phyloP scores from a whole-genome alignment of 164 flowering plant genomes.

The Sextonia rubra region DNA sequence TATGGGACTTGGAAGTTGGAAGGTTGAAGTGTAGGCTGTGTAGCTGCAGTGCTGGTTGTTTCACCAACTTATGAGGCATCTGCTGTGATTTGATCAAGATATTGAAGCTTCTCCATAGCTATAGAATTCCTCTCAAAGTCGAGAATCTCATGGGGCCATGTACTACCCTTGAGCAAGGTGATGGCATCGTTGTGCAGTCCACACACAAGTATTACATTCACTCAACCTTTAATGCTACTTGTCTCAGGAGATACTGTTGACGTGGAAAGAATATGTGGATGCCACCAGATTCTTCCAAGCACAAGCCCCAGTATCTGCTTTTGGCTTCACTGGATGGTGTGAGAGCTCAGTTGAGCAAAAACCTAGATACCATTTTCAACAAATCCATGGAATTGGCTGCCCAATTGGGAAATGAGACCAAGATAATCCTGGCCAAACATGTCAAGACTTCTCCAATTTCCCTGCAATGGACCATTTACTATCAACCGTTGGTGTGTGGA shows the following conservation, averaged over 20 bases:
- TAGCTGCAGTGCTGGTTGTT: constrained; percentile 41
- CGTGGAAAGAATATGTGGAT: constrained; percentile 34
- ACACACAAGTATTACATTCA: constrained; percentile 55
- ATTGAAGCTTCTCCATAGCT: constrained; percentile 29
- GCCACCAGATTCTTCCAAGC: constrained; percentile 53
- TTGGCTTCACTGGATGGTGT: constrained; percentile 54
- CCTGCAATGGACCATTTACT: constrained; percentile 40
- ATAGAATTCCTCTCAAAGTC: constrained; percentile 42
- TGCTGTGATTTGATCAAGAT: constrained; percentile 39
- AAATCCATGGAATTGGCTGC: constrained; percentile 27
- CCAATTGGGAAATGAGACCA: constrained; percentile 20
- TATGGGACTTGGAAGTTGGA: constrained; percentile 32
- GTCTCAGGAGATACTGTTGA: constrained; percentile 42
- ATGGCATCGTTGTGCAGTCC: constrained; percentile 48
- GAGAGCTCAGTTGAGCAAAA: constrained; percentile 40
- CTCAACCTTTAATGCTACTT: constrained; percentile 55
- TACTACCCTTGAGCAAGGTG: constrained; percentile 48
- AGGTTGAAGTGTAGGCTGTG: constrained; percentile 20
- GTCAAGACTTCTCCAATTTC: constrained; percentile 19
- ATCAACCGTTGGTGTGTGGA: constrained; percentile 33
- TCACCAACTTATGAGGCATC: constrained; percentile 55
- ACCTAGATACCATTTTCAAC: constrained; percentile 26
- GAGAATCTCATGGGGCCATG: constrained; percentile 65
- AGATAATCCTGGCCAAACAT: constrained; percentile 22
- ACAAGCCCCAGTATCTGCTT: constrained; percentile 52